Percentiles rank a stretch among this genome's conserved stretches.
These are phyloP conservation scores for Puccinia polysora DNA, from an alignment of 1,284 basidiomycete genomes.

Conservation along the genomic window DNA sequence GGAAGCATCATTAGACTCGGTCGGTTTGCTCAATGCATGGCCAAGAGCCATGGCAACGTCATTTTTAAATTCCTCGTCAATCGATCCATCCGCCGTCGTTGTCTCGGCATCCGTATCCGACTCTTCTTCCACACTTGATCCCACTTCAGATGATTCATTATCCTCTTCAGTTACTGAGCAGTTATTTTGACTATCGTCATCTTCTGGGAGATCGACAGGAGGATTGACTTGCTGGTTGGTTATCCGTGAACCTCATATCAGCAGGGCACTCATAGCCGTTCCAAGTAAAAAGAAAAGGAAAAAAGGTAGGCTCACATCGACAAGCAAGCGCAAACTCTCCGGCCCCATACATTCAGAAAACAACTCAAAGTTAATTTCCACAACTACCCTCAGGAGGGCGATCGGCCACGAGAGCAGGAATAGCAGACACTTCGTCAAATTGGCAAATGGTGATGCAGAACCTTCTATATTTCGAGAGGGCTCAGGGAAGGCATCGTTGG, in stretches of 20 bases:
- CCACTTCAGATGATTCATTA: conserved; percentile 1
- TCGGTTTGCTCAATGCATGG: conserved; percentile 23
- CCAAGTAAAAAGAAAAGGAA: background rate
- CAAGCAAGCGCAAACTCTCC: conserved; percentile 18
- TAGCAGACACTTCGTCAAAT: conserved; percentile 25
- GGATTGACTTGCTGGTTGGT: conserved; percentile 32
- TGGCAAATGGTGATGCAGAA: conserved; percentile 10
- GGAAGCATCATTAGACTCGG: conserved; percentile 10
- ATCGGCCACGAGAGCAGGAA: conserved; percentile 41
- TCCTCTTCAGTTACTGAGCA: background rate
- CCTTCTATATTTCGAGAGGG: background rate
- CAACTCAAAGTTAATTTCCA: conserved; percentile 22
- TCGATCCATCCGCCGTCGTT: background rate
- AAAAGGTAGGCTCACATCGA: conserved; percentile 17
- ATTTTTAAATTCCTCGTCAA: conserved; percentile 34
- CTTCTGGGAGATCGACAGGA: conserved; percentile 1
- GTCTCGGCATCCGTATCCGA: background rate
- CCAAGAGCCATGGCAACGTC: conserved; percentile 38
- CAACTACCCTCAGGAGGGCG: conserved; percentile 20
- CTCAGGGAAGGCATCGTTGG: background rate
- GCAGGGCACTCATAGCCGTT: too few relatives aligned
- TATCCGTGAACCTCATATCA: too few relatives aligned
- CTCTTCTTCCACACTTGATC: conserved; percentile 7
- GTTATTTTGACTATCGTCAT: background rate
- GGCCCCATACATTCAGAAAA: conserved; percentile 30